Conservation (phyloP, 1,139 yeast genomes). For the Scheffersomyces parashehatae region DNA sequence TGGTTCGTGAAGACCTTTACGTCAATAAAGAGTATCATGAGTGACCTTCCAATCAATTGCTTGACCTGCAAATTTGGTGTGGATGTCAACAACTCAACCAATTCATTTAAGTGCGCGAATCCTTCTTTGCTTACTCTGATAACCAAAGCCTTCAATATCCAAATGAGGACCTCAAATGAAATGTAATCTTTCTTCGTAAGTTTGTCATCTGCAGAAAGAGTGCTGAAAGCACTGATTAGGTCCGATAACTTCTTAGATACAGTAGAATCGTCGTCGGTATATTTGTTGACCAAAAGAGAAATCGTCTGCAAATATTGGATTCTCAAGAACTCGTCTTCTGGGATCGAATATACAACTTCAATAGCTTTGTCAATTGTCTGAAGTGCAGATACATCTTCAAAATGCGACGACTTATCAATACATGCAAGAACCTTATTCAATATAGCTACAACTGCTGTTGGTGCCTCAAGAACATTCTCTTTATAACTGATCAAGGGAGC, state of each 20-base stretch:
- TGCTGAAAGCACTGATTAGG: not conserved
- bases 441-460: conserved; percentile 46
- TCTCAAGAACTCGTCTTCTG: conserved; percentile 32
- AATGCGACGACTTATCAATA: conserved; percentile 37
- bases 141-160: conserved; percentile 74
- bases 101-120: conserved; percentile 35
- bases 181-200: conserved; percentile 1
- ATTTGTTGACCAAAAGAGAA: conserved; percentile 58
- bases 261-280: conserved; percentile 7
- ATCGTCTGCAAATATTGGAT: conserved; percentile 62
- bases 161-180: conserved; percentile 54
- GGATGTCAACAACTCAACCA: conserved; percentile 12
- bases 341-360: conserved; percentile 13
- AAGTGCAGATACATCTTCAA: conserved; percentile 8
- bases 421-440: conserved; percentile 54
- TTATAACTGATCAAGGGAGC: conserved; percentile 7
- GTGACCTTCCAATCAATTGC: conserved; percentile 45
- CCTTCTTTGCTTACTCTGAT: conserved; percentile 57
- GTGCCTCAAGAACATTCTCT: conserved; percentile 26
- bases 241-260: not conserved
- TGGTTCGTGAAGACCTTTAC: conserved; percentile 56
- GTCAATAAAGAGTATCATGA: conserved; percentile 68
- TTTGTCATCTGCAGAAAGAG: not conserved
- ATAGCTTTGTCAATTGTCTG: conserved; percentile 14
- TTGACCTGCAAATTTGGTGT: conserved; percentile 6